A percentile compares a stretch with the other conserved stretches of the same genome.
Conservation (phyloP, 108 stramenopile genomes). For the Halocafeteria seosinensis region DNA sequence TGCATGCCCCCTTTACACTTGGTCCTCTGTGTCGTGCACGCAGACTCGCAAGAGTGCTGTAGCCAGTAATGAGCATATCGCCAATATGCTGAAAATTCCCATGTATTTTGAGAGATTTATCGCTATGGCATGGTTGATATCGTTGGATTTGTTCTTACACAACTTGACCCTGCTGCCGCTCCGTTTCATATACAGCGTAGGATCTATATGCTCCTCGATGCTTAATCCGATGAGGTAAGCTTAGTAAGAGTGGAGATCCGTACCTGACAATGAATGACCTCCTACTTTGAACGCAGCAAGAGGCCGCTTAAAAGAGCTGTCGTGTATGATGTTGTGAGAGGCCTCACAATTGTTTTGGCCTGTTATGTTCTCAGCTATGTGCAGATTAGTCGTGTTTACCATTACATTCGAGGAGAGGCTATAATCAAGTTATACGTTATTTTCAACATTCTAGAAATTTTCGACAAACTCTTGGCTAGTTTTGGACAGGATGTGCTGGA, state of each 20-base stretch:
- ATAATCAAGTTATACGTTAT: constrained; percentile 93
- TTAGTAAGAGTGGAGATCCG: neutral
- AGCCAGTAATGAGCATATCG: neutral
- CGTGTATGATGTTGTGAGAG: neutral
- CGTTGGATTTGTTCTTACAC: neutral
- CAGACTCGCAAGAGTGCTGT: neutral
- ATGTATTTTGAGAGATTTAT: neutral
- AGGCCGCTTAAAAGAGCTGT: neutral
- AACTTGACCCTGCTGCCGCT: neutral
- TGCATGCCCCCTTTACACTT: neutral
- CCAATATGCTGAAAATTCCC: neutral
- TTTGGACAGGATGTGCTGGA: constrained; percentile 92
- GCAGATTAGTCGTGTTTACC: constrained; percentile 73
- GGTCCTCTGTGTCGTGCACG: neutral
- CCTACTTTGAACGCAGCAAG: neutral
- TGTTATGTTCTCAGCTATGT: constrained; percentile 9
- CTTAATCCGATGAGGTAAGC: neutral
- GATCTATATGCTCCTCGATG: neutral
- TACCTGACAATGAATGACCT: too few species aligned
- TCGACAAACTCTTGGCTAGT: constrained; percentile 74
- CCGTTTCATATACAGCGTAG: neutral
- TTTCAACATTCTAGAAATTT: constrained; percentile 83
- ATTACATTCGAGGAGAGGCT: constrained; percentile 86
- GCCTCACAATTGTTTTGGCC: neutral
- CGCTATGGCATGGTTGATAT: neutral